Conservation (phyloP, 1,284 basidiomycete genomes). For the Cerrena zonata region DNA sequence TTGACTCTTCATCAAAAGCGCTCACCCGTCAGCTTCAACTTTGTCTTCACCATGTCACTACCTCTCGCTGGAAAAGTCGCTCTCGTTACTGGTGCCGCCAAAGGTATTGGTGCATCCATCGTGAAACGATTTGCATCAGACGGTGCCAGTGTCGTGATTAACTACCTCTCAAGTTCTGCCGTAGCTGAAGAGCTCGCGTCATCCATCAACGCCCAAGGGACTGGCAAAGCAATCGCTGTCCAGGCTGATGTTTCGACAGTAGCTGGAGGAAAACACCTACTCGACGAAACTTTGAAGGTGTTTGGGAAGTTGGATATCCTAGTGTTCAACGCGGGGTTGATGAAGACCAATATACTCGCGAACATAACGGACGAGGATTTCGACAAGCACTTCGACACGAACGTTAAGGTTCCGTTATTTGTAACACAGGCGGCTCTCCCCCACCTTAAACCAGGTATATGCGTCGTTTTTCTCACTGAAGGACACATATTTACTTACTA, state of each 20-base stretch:
- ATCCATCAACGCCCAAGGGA: constrained; percentile 32
- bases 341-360: constrained; percentile 38
- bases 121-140: constrained; percentile 42
- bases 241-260: constrained; percentile 42
- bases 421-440: constrained; percentile 40
- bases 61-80: constrained; percentile 40
- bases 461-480: background rate
- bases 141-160: constrained; percentile 49
- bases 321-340: constrained; percentile 46
- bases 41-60: constrained; percentile 8
- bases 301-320: constrained; percentile 50
- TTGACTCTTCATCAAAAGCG: too few relatives aligned
- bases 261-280: constrained; percentile 34
- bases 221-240: constrained; percentile 41
- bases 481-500: too few relatives aligned
- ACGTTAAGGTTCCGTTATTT: constrained; percentile 53
- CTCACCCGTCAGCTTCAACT: too few relatives aligned
- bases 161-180: constrained; percentile 32
- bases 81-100: constrained; percentile 49
- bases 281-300: constrained; percentile 40
- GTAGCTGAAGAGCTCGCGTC: constrained; percentile 39
- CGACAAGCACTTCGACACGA: constrained; percentile 42
- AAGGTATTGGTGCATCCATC: constrained; percentile 51
- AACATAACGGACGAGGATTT: constrained; percentile 44
- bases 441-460: constrained; percentile 37